These are phyloP conservation scores for Amanita rubescens DNA, from an alignment of 768 basidiomycete genomes.

Conservation along the genomic window DNA sequence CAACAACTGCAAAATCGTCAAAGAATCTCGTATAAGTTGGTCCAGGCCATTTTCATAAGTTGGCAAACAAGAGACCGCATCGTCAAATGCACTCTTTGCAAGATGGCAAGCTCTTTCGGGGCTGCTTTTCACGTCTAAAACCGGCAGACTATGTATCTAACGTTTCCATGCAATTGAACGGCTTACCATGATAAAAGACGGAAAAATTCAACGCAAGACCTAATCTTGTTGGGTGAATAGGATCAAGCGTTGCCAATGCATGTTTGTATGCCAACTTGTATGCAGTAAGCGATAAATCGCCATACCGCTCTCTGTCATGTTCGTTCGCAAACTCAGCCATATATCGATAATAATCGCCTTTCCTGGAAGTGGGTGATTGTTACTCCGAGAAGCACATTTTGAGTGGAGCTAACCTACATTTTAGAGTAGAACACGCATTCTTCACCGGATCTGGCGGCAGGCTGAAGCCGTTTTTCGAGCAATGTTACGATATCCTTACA, in stretches of 20 bases:
- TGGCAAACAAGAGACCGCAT: constrained; percentile 66
- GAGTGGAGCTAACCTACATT: constrained; percentile 41
- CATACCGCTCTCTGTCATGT: constrained; percentile 59
- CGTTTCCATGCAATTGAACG: background rate
- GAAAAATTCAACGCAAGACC: constrained; percentile 89
- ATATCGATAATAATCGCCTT: constrained; percentile 86
- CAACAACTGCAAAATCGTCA: constrained; percentile 78
- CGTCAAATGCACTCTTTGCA: constrained; percentile 89
- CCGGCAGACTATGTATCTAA: background rate
- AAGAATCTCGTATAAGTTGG: constrained; percentile 56
- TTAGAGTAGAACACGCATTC: constrained; percentile 88
- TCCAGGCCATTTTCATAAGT: constrained; percentile 28
- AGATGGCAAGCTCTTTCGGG: constrained; percentile 84
- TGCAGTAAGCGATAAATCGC: constrained; percentile 71
- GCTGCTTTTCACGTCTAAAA: constrained; percentile 68
- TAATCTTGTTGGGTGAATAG: constrained; percentile 80
- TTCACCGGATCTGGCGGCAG: constrained; percentile 62
- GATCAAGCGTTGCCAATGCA: constrained; percentile 63
- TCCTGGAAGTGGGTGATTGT: constrained; percentile 14
- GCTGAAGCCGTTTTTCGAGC: constrained; percentile 43
- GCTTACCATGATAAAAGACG: constrained; percentile 74
- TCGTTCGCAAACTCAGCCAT: constrained; percentile 79
- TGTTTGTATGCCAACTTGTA: constrained; percentile 86
- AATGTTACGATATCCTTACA: constrained; percentile 76
- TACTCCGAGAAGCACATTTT: background rate